Evolutionary conservation across 2,329 filamentous ascomycete species (phyloP), one percentile per base, ranked within the genome.

Genomic region (Aspergillus puulaauensis): DNA sequence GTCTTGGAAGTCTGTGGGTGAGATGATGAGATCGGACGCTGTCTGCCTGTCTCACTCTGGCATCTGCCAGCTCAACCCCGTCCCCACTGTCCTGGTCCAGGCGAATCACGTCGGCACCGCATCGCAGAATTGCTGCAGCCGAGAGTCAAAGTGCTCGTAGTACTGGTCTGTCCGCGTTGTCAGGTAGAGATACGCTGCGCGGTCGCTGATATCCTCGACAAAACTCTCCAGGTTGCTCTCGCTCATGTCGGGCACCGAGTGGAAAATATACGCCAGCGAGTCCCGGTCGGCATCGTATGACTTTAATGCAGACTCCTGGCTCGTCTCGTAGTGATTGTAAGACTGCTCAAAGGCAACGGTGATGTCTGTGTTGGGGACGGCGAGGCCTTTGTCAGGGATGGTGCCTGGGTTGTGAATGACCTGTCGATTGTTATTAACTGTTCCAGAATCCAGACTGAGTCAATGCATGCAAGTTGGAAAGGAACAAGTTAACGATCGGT

Each of bases 321-420:
- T 31, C 2, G 31, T 41, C 15, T 58, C 27, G 33, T 58, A 62
- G n/a, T 52, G 44, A 31, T 50, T 24, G 40, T 62, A 62, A 12
- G 54, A 51, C 12, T 59, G 58, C 52, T 62, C 60, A 17, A 62
- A 62, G 11, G 52, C 52, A 3, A 62, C 60, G 2, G 58, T 60
- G 39, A 62, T 51, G 49, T 60, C 58, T 4, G 58, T 60, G 39
- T 48, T 48, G 33, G 47, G 24, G 27, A 37, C 33, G 21, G 39
- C 23, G 12, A 60, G 57, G 27, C 58, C 54, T 3, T 23, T 33
- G 37, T 60, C 60, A 0, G 60, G 60, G 49, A 62, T 56, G 4
- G 58, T 58, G 35, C 60, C 60, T n/a, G 60, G 60, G 41, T 62
- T 62, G 41, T 58, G 60, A 45, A 62, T 62, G 35, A 62, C 52